These are phyloP conservation scores for Candida sanyaensis DNA, from an alignment of 1,139 yeast genomes.

Conservation along the genomic window DNA sequence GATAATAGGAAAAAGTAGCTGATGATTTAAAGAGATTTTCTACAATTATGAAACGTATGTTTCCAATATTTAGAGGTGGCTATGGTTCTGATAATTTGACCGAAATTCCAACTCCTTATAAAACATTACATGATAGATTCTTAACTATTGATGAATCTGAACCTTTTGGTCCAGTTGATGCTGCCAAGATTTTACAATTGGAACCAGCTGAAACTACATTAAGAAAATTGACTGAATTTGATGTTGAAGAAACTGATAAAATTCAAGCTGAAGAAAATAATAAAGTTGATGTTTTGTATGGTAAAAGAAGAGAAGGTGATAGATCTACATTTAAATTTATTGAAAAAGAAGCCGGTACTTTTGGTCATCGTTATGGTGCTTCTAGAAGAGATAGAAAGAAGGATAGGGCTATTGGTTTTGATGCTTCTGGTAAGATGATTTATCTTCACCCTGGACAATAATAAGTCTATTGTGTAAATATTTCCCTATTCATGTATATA, in stretches of 20 bases:
- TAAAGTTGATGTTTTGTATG: constrained; percentile 43
- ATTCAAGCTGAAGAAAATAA: constrained; percentile 19
- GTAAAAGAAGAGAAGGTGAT: constrained; percentile 56
- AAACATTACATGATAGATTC: constrained; percentile 81
- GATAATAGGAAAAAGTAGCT: constrained; percentile 40
- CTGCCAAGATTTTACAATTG: constrained; percentile 80
- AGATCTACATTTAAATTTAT: constrained; percentile 71
- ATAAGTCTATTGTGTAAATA: constrained; percentile 2
- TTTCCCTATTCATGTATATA: constrained; percentile 1
- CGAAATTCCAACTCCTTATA: constrained; percentile 92
- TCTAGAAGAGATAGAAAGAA: constrained; percentile 86
- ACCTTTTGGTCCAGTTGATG: constrained; percentile 97
- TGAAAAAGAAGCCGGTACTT: constrained; percentile 74
- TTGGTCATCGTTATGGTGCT: constrained; percentile 92
- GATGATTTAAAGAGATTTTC: constrained; percentile 60
- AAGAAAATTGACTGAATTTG: constrained; percentile 61
- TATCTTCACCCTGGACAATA: constrained; percentile 22
- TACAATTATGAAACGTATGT: constrained; percentile 69
- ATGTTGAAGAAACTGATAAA: constrained; percentile 35
- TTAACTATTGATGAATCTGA: constrained; percentile 90
- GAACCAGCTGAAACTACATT: constrained; percentile 84
- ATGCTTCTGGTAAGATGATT: constrained; percentile 66
- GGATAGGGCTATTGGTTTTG: constrained; percentile 77
- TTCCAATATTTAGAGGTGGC: constrained; percentile 64
- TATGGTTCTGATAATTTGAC: constrained; percentile 68